Base-by-base conservation (phyloP, 306 rosid genomes). In the Quercus ilex region DNA sequence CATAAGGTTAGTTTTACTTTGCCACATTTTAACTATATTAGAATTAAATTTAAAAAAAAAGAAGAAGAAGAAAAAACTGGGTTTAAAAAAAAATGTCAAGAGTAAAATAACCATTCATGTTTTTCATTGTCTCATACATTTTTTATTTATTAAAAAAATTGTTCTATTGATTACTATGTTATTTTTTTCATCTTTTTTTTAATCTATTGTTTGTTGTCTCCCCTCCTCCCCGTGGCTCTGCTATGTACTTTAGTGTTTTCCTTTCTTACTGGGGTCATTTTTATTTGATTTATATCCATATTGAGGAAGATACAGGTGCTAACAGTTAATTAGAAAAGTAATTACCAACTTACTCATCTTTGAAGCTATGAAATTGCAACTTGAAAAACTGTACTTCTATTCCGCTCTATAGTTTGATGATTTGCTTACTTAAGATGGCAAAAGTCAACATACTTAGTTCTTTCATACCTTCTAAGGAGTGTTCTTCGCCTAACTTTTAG, bases 1-100 rank as follows among this genome's bases (percentile, higher is more conserved):
- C 72, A 78, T 80, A 83, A 91, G 97, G 97, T 94, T 59, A 79
- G 78, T 77, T 25, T 70, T 73, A 51, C 18, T 70, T 84, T 79
- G 30, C n/a, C 41, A 23, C 55, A 60, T 73, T 41, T 15, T 43
- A 41, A 74, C 67, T 74, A 69, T 74, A 70, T 75, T 43, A 72
- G 74, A 75, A 56, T 74, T 69, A 68, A 19, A 26, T 35, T 35
- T 6, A 35, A 35, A 35, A 74, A 60, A 58, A 58, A 62, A 58
- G 21, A 23, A 10, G 70, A 62, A 58, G 53, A 23, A 53, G 26
- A 26, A 28, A 68, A 70, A 71, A 18, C 28, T 60, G 38, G 14
- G 19, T 73, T 69, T 38, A 11, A 14, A 69, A 14, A 69, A 25
- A 25, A 59, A 35, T 33, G 53, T 67, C 9, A 9, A 33, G 53